A percentile compares a stretch with the other conserved stretches of the same genome.
These are phyloP conservation scores for Aphanocladium album DNA, from an alignment of 2,329 filamentous ascomycete species.

Conservation along the genomic window DNA sequence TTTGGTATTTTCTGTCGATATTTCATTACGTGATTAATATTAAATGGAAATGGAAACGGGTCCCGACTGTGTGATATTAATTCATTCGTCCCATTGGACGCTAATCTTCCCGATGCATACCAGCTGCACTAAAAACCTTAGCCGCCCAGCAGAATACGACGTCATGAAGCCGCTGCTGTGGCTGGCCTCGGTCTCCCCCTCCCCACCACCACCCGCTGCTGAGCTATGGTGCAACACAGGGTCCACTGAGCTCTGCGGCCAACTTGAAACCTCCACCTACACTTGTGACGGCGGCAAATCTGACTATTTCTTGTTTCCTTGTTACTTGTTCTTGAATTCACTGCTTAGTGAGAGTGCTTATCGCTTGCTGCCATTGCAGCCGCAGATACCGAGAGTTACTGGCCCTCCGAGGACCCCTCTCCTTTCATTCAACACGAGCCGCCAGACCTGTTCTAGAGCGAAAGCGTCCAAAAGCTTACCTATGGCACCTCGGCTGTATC, in stretches of 20 bases:
- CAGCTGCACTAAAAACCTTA: not conserved
- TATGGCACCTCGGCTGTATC: not conserved
- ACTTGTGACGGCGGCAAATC: not conserved
- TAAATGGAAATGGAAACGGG: not conserved
- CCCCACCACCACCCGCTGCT: not conserved
- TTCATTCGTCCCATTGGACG: not conserved
- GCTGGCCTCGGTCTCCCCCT: not conserved
- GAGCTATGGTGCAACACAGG: not conserved
- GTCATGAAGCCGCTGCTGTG: not conserved
- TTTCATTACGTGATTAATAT: slow-evolving; percentile 13
- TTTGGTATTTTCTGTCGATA: slow-evolving; percentile 3
- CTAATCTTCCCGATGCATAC: not conserved
- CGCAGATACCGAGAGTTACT: too few relatives aligned
- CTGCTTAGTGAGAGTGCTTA: too few relatives aligned
- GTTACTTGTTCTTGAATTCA: not conserved
- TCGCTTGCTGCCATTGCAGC: too few relatives aligned
- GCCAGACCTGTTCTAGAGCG: too few relatives aligned
- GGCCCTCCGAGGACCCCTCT: not conserved
- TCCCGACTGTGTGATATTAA: not conserved
- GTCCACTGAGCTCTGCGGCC: not conserved
- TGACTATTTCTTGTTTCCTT: not conserved
- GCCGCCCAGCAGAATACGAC: slow-evolving; percentile 2
- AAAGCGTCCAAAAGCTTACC: not conserved
- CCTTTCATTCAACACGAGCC: not conserved
- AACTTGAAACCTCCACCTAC: slow-evolving; percentile 12